A percentile compares a stretch with the other conserved stretches of the same genome.
Evolutionary conservation across 768 basidiomycete genomes (phyloP).

Genomic region (Fomitopsis pulvina): DNA sequence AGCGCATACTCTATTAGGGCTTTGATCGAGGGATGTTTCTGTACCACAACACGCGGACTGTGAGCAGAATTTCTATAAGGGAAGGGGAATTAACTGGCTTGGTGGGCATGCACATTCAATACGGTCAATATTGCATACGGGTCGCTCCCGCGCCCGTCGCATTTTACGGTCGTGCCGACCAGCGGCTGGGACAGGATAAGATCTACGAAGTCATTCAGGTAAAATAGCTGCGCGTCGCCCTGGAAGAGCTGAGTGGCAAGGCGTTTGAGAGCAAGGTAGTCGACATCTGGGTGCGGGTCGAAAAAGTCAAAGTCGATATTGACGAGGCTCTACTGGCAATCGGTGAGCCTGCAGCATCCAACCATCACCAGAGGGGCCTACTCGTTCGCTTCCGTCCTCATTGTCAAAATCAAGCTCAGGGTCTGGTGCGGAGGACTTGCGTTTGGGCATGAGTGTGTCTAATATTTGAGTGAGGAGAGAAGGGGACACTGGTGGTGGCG

Average conservation of each 20-base stretch:
- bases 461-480: background rate
- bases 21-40: conserved; percentile 70
- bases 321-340: conserved; percentile 50
- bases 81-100: conserved; percentile 31
- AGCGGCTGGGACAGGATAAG: conserved; percentile 68
- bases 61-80: background rate
- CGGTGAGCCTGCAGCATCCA: background rate
- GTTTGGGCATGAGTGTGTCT: conserved; percentile 15
- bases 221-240: conserved; percentile 64
- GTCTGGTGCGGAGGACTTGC: conserved; percentile 9
- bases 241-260: conserved; percentile 65
- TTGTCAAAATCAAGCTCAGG: conserved; percentile 2
- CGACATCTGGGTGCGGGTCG: conserved; percentile 72
- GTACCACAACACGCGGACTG: background rate
- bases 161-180: conserved; percentile 89
- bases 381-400: conserved; percentile 16
- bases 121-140: conserved; percentile 86
- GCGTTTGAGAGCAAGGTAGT: conserved; percentile 83
- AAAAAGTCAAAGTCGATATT: conserved; percentile 94
- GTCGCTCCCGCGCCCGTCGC: conserved; percentile 84
- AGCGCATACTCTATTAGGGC: conserved; percentile 68
- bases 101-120: conserved; percentile 67
- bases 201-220: conserved; percentile 71
- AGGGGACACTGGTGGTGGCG: background rate
- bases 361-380: background rate